phyloP scores from a whole-genome alignment of 768 basidiomycete species.

The Lactarius sp. region DNA sequence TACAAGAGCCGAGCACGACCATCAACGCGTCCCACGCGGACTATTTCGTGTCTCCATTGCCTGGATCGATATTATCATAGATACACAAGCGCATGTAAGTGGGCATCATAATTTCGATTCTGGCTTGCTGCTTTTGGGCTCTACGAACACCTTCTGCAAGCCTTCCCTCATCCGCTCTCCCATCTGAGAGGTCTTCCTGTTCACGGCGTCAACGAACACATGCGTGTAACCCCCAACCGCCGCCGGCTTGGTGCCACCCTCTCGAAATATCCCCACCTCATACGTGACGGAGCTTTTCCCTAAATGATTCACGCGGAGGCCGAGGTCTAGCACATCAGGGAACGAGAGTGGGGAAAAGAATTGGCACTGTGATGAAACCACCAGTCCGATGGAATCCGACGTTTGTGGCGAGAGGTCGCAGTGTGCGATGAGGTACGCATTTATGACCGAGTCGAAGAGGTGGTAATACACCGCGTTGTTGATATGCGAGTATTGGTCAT shows the following conservation, averaged over 20 bases:
- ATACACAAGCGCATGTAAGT: too few species aligned
- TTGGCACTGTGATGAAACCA: constrained; percentile 74
- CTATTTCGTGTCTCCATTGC: not conserved
- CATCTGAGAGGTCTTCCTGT: constrained; percentile 54
- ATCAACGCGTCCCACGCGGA: not conserved
- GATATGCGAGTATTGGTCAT: constrained; percentile 79
- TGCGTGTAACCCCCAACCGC: constrained; percentile 66
- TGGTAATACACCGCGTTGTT: constrained; percentile 82
- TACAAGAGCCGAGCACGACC: not conserved
- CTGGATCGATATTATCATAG: not conserved
- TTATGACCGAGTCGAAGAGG: constrained; percentile 77
- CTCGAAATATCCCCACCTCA: constrained; percentile 71
- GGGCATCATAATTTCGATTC: constrained; percentile 9
- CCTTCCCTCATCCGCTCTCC: constrained; percentile 40
- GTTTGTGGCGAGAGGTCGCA: constrained; percentile 52
- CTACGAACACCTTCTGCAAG: constrained; percentile 37
- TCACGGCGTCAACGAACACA: constrained; percentile 67
- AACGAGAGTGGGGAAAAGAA: constrained; percentile 73
- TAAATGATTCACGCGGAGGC: constrained; percentile 59
- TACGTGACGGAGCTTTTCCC: constrained; percentile 76
- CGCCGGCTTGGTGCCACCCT: constrained; percentile 33
- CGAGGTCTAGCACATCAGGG: constrained; percentile 64
- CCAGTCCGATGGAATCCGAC: constrained; percentile 62
- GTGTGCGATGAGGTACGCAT: constrained; percentile 66
- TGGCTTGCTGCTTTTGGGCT: not conserved